Percentiles rank a stretch among this genome's conserved stretches.
phyloP scores from a whole-genome alignment of 148 eudicot genomes.

The Persicaria tinctoria region DNA sequence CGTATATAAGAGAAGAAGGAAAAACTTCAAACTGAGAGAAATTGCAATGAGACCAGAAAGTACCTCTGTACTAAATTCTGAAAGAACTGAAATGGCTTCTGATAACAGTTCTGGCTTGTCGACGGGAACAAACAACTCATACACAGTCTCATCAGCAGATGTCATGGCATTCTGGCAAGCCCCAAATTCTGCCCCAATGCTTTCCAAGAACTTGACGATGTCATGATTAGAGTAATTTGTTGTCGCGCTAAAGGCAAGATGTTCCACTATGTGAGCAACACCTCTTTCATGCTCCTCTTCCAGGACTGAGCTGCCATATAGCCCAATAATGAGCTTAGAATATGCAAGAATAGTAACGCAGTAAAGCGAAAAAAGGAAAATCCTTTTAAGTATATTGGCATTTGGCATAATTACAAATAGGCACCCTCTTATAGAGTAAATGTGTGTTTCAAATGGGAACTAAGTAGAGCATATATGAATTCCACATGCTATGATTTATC shows the following conservation, averaged over 20 bases:
- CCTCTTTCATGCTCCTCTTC: slow-evolving; percentile 93
- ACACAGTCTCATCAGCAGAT: slow-evolving; percentile 78
- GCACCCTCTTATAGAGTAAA: not conserved
- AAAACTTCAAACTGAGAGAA: not conserved
- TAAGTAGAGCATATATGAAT: too few species aligned
- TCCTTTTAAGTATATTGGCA: not conserved
- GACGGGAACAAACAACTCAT: slow-evolving; percentile 87
- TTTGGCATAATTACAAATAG: not conserved
- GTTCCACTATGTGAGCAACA: slow-evolving; percentile 91
- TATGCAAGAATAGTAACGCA: not conserved
- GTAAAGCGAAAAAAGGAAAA: not conserved
- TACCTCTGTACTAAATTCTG: slow-evolving; percentile 88
- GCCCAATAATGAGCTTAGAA: slow-evolving; percentile 23
- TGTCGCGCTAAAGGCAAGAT: slow-evolving; percentile 92
- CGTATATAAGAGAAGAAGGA: not conserved
- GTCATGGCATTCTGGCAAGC: slow-evolving; percentile 91
- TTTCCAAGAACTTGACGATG: slow-evolving; percentile 77
- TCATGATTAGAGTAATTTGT: slow-evolving; percentile 80
- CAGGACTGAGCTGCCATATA: slow-evolving; percentile 84
- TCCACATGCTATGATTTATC: too few species aligned
- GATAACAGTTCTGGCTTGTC: slow-evolving; percentile 83
- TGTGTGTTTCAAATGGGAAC: too few species aligned
- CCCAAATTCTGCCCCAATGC: slow-evolving; percentile 92
- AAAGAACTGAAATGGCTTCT: slow-evolving; percentile 71
- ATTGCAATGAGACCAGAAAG: not conserved